Percentiles rank a stretch among this genome's conserved stretches.
These are phyloP conservation scores for Acanthamoeba castellanii DNA, from an alignment of 208 protist species.

Conservation along the genomic window DNA sequence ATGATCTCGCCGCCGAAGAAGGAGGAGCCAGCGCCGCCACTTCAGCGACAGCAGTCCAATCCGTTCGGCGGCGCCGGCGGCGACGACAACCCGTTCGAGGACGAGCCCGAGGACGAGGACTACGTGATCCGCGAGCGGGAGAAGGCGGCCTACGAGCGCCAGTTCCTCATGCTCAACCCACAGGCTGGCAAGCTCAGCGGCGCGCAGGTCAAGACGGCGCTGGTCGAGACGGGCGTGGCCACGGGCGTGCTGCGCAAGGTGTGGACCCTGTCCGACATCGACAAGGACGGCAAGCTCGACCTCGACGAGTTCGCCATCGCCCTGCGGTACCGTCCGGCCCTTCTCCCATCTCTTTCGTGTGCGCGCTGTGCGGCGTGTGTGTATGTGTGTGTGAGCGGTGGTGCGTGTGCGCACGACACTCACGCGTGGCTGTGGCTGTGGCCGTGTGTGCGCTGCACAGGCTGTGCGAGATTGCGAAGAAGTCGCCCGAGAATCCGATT, in stretches of 20 bases:
- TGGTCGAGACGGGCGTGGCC: constrained; percentile 78
- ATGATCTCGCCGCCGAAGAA: constrained; percentile 71
- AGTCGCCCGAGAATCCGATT: constrained; percentile 17
- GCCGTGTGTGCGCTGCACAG: not conserved
- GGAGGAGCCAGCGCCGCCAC: not conserved
- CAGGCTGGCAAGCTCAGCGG: constrained; percentile 76
- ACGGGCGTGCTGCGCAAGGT: constrained; percentile 77
- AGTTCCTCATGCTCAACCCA: constrained; percentile 67
- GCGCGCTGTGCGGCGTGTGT: not conserved
- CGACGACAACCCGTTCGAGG: constrained; percentile 50
- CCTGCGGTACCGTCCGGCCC: constrained; percentile 61
- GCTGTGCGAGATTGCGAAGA: constrained; percentile 64
- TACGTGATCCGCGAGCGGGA: constrained; percentile 45
- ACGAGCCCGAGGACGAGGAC: constrained; percentile 48
- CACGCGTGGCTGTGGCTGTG: not conserved
- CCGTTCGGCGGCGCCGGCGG: not conserved
- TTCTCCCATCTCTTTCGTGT: not conserved
- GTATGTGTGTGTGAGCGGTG: not conserved
- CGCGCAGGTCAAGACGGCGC: constrained; percentile 69
- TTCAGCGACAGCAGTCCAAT: not conserved
- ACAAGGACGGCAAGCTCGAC: constrained; percentile 83
- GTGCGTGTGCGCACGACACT: not conserved
- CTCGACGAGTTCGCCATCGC: constrained; percentile 80
- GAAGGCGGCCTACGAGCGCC: constrained; percentile 40
- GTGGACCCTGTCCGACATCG: constrained; percentile 85